Percentiles rank a stretch among this genome's conserved stretches.
Conservation (phyloP, 2,329 filamentous ascomycete genomes). For the Apiospora pterosperma region DNA sequence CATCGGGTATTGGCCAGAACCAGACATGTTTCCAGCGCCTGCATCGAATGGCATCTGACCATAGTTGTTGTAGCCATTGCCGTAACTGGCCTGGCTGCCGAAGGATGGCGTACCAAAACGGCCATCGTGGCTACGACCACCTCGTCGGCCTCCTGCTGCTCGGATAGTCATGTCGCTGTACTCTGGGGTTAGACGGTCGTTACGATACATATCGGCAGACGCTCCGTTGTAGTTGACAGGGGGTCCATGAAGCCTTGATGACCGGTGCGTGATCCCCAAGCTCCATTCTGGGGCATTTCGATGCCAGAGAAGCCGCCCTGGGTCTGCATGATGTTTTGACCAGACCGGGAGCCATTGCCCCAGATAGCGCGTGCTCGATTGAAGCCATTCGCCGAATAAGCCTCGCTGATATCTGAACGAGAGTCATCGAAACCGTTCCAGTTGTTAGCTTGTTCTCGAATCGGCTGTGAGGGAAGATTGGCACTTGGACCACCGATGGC, state of each 20-base stretch:
- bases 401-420: slow-evolving; percentile 55
- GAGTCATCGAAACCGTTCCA: slow-evolving; percentile 55
- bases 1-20: slow-evolving; percentile 32
- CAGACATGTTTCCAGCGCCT: slow-evolving; percentile 19
- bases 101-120: slow-evolving; percentile 29
- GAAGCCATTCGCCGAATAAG: slow-evolving; percentile 47
- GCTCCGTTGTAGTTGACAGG: slow-evolving; percentile 27
- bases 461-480: not conserved
- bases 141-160: slow-evolving; percentile 39
- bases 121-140: slow-evolving; percentile 41
- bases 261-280: slow-evolving; percentile 45
- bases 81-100: slow-evolving; percentile 28
- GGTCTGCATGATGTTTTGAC: slow-evolving; percentile 16
- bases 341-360: slow-evolving; percentile 43
- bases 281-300: slow-evolving; percentile 34
- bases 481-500: slow-evolving; percentile 21
- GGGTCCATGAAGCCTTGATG: slow-evolving; percentile 36
- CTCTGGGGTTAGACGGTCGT: slow-evolving; percentile 46
- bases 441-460: slow-evolving; percentile 37
- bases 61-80: slow-evolving; percentile 31
- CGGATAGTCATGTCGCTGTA: slow-evolving; percentile 42
- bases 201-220: slow-evolving; percentile 37
- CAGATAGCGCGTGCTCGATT: slow-evolving; percentile 55
- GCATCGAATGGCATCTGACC: slow-evolving; percentile 33
- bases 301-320: slow-evolving; percentile 24